phyloP scores from a whole-genome alignment of 345 rosid species.

The Litchi chinensis region DNA sequence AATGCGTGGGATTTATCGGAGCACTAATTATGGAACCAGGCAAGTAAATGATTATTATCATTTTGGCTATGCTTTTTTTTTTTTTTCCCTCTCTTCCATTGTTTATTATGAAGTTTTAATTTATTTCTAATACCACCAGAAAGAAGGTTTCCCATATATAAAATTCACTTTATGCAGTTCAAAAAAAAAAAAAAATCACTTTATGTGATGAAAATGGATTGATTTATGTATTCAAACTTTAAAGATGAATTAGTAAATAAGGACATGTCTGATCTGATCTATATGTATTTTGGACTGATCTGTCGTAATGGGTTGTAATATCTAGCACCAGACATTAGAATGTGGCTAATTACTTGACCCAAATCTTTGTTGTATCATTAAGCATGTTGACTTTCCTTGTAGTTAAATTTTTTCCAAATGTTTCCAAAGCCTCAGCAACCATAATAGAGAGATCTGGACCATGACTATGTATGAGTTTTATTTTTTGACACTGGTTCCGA shows the following conservation, averaged over 20 bases:
- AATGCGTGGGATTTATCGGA: constrained; percentile 50
- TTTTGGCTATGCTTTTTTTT: neutral
- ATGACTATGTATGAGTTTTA: neutral
- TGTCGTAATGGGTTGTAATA: neutral
- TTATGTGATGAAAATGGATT: neutral
- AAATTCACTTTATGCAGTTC: neutral
- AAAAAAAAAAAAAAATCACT: too few relatives aligned
- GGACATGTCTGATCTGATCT: neutral
- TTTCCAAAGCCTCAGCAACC: neutral
- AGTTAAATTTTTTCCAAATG: neutral
- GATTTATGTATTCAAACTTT: neutral
- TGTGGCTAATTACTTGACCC: neutral
- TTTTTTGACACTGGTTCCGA: neutral
- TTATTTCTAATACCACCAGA: constrained; percentile 3
- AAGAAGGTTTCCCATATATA: neutral
- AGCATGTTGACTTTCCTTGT: neutral
- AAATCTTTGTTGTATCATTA: neutral
- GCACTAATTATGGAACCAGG: constrained; percentile 97
- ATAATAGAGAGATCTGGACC: neutral
- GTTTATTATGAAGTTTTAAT: neutral
- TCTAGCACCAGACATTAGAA: neutral
- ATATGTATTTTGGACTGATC: neutral
- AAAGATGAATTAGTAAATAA: constrained; percentile 1
- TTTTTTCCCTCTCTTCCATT: neutral
- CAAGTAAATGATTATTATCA: constrained; percentile 28